Evolutionary conservation across 1,139 yeast genomes (phyloP), one percentile per base, ranked within the genome.

Genomic region (Zygoascus hellenicus): DNA sequence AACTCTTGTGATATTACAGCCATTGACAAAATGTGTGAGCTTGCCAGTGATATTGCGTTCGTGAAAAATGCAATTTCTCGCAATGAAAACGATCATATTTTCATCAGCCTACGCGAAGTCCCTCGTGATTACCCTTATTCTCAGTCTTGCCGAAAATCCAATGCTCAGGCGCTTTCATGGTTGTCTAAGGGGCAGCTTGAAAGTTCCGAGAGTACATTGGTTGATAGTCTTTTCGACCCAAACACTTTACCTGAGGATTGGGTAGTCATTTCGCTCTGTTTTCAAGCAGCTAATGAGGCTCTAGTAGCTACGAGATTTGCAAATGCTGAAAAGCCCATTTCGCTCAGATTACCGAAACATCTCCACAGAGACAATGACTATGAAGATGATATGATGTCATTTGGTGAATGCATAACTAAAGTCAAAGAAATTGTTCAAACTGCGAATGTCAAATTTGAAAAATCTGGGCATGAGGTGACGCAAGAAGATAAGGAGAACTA

Each of bases 51-150:
- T 16, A 35, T 42, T 17, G 34, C 28, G 5, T 42, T 42, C 17
- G 19, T 42, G 6, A 13, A 10, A 19, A 42, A 36, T 29, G 38
- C 45, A 9, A 13, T 42, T 7, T 33, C 38, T 16, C 16, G 11
- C 7, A 38, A 35, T 2, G 35, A n/a, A 5, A 16, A 35, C 15
- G 13, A 15, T 10, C 26, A 35, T 10, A 13, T 22, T 10, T 13
- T 35, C 11, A 34, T 30, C 16, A 15, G 26, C 7, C 11, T 42
- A 17, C 26, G 22, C 14, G 40, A 42, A 19, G 19, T 42, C 2
- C 40, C 40, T 5, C 38, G 40, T 9, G 45, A 42, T 26, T 11
- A 34, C 17, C 45, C 45, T 7, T 42, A 42, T 31, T 38, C 42
- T 29, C 39, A 19, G 9, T 15, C 11, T 36, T 9, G 15, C 26